Base-by-base conservation (phyloP, 768 basidiomycete species). In the Gautieria morchelliformis region DNA sequence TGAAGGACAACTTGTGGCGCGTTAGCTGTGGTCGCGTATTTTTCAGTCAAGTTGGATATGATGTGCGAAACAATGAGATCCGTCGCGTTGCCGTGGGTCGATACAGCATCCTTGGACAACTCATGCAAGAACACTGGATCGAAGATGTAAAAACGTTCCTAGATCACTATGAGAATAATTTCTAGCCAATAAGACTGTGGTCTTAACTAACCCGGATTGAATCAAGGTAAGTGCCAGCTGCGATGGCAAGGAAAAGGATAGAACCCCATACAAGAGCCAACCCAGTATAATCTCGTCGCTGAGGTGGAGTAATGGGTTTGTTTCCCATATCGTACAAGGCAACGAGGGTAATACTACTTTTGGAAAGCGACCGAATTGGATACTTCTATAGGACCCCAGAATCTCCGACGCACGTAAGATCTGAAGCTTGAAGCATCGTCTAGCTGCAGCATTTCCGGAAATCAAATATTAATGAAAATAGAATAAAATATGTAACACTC, bases 71-170 rank as follows among this genome's bases (percentile, higher is more conserved):
- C 83, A 75, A 98, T 88, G 33, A 80, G 79, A 12, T 77, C 66
- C 1, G 84, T 82, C 68, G 92, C 77, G 68, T 81, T 77, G 0
- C 81, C 80, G 11, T 82, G 76, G 3, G 77, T 68, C 15, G 78
- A 78, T 68, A 97, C 80, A 49, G 94, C 90, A 9, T 80, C 77
- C 65, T 83, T 75, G 12, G 87, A 81, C 35, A 96, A 80, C 60
- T 81, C 73, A 66, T 94, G 87, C 15, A 97, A 73, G 50, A 72
- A 72, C 3, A 72, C 70, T 2, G 87, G 89, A 65, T 91, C 82
- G 59, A 98, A 80, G 58, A 93, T 82, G 69, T 95, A 97, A 82
- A 87, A 97, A 57, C 82, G 82, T 48, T 86, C 77, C 93, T 94
- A 60, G 12, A 39, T 37, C 4, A 19, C 32, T n/a, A 46, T 59